phyloP scores from a whole-genome alignment of 2,329 filamentous ascomycete genomes.

The Colletotrichum sp. region DNA sequence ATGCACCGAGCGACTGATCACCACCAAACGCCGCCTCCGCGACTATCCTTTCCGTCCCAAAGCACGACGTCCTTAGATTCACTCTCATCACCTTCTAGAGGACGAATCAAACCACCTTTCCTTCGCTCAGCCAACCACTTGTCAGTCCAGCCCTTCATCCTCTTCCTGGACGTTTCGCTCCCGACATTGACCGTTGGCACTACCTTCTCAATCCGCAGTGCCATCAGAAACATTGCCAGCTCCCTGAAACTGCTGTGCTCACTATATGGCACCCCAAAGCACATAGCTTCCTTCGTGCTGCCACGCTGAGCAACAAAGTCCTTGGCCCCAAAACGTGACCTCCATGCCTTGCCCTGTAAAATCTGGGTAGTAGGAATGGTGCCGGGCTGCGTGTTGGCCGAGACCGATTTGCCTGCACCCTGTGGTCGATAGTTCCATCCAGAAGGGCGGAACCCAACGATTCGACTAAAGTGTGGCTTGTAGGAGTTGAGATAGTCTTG shows the following conservation, averaged over 20 bases:
- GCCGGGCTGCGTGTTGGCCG: constrained; percentile 54
- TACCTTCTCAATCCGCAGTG: constrained; percentile 83
- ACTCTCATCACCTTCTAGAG: constrained; percentile 45
- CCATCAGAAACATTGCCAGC: constrained; percentile 90
- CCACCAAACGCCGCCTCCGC: constrained; percentile 46
- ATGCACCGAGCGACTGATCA: constrained; percentile 22
- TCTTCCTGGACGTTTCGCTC: constrained; percentile 58
- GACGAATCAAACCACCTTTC: constrained; percentile 56
- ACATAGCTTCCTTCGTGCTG: constrained; percentile 80
- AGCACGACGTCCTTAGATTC: constrained; percentile 30
- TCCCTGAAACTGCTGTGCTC: constrained; percentile 97
- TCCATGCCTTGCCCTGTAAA: constrained; percentile 72
- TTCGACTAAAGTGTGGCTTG: constrained; percentile 81
- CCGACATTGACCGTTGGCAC: constrained; percentile 91
- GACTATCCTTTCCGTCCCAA: constrained; percentile 44
- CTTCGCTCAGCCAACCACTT: constrained; percentile 65
- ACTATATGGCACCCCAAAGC: constrained; percentile 93
- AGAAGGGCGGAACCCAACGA: constrained; percentile 90
- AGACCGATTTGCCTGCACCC: constrained; percentile 54
- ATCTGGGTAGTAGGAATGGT: constrained; percentile 55
- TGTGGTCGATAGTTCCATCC: constrained; percentile 92
- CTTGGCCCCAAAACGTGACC: constrained; percentile 70
- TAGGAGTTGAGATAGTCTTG: constrained; percentile 85
- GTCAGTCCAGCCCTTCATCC: constrained; percentile 71
- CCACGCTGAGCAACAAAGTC: constrained; percentile 85